Conservation (phyloP, 2,329 filamentous ascomycete species). For the Apiospora pterosperma region DNA sequence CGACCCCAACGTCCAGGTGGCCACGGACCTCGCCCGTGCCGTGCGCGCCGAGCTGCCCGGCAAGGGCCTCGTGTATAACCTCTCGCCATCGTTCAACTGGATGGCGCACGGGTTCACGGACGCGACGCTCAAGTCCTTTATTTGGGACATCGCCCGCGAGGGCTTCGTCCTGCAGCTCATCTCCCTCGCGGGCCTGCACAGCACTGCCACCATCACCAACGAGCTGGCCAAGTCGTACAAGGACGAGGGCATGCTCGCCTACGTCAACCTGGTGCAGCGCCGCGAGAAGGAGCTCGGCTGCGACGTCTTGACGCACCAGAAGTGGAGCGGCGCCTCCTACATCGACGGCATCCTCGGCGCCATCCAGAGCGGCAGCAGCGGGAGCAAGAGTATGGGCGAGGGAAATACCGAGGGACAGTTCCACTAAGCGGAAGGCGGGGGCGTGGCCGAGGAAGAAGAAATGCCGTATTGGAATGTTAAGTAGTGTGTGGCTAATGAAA, state of each 20-base stretch:
- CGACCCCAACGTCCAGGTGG: slow-evolving; percentile 78
- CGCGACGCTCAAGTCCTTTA: slow-evolving; percentile 79
- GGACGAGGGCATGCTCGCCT: slow-evolving; percentile 91
- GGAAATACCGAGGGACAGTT: slow-evolving; percentile 84
- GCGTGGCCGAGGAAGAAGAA: not conserved
- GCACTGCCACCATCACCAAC: slow-evolving; percentile 60
- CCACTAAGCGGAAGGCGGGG: slow-evolving; percentile 10
- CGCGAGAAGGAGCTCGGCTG: slow-evolving; percentile 87
- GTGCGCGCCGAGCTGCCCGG: slow-evolving; percentile 68
- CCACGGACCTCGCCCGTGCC: slow-evolving; percentile 68
- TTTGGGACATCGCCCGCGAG: slow-evolving; percentile 92
- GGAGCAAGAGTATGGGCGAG: slow-evolving; percentile 90
- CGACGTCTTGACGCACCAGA: slow-evolving; percentile 93
- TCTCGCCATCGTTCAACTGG: slow-evolving; percentile 98
- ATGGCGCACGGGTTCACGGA: slow-evolving; percentile 90
- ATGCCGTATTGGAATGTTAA: not conserved
- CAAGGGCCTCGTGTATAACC: slow-evolving; percentile 94
- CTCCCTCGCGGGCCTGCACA: slow-evolving; percentile 64
- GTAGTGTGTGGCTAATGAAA: not conserved
- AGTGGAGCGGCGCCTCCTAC: slow-evolving; percentile 68
- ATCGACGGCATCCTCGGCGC: slow-evolving; percentile 87
- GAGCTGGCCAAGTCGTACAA: slow-evolving; percentile 83
- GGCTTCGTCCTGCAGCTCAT: slow-evolving; percentile 72
- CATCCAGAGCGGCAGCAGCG: slow-evolving; percentile 87
- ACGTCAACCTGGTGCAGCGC: slow-evolving; percentile 89